Base-by-base conservation (phyloP, 768 basidiomycete species). In the Russula emetica region DNA sequence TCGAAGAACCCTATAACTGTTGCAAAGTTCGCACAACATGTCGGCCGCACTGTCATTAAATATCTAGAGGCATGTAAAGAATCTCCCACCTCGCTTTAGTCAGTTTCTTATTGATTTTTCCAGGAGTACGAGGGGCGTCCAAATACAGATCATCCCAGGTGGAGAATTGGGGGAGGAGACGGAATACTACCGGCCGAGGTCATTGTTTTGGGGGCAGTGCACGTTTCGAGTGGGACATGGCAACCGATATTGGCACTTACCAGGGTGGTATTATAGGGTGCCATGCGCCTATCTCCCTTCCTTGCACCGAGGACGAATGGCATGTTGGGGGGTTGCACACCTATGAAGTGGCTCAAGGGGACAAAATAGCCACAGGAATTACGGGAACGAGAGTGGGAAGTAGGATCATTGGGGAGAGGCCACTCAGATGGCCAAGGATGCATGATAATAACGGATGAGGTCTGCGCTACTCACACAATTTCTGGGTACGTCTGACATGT, bases 11-110 rank as follows among this genome's bases (percentile, higher is more conserved):
- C 47, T 5, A 59, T 59, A 18, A 50, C 58, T 2, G n/a, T 36
- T 18, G 58, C 58, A 38, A 47, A 40, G 26, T 50, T 59, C 24
- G 58, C 58, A 9, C 47, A 59, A 47, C 47, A 59, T 38, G 22
- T 50, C 50, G 47, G 47, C 4, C 57, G 57, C 22, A 26, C 30
- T 28, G 58, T 59, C 44, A 28, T 16, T 34, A 26, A 20, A 3
- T 50, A 18, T 32, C n/a, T 57, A 9, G 20, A 57, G 30, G 42
- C 30, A 16, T 1, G 24, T 6, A 50, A 7, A 26, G 8, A 26
- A 38, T 22, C 8, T 10, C 22, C 8, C 10, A 18, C 18, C 49
- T 26, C 16, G 8, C n/a, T 44, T 5, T 13, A 24, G 8, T 22
- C 9, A 30, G 28, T 24, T 13, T 36, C n/a, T 28, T 20, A 38